Evolutionary conservation across 345 rosid genomes (phyloP), one percentile per base, ranked within the genome.

Genomic region (Alliaria petiolata): DNA sequence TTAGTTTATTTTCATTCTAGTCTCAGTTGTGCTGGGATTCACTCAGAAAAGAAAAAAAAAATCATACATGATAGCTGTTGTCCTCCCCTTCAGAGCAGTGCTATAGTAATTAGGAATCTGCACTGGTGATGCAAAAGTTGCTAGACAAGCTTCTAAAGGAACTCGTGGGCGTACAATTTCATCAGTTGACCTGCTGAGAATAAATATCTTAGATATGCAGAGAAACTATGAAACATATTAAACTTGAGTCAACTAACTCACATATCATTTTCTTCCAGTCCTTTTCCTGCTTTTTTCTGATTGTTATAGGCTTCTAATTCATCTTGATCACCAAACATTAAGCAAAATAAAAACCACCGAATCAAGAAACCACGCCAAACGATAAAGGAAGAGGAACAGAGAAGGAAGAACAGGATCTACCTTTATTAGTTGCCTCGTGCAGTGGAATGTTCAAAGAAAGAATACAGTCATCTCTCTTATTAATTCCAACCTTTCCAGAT

Each of bases 111-210:
- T 95, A 35, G 78, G 84, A 72, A 95, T 83, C 71, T 87, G 86
- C 83, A 90, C 99, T 34, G 98, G 81, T 59, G 92, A 87, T 70
- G 92, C 83, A 81, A 88, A 92, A 75, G 74, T 87, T 64, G 87
- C 88, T 51, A 92, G 84, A 79, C 99, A 95, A 78, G 99, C 95
- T 82, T 88, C 91, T 74, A 92, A 78, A 76, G 98, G 97, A 38
- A 95, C 92, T 80, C 99, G 85, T 78, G 99, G 97, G 33, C 99
- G 97, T 67, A 95, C 87, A 58, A 90, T 82, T 79, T 87, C 89
- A 75, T 92, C 88, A 42, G 53, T 77, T 43, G 91, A 76, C 82
- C 97, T 91, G 91, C 74, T 65, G 67, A 19, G 73, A 74, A 69
- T 53, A 66, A 45, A 71, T 45, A 68, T 50, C 40, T 67, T 80